Evolutionary conservation across 2,329 filamentous ascomycete genomes (phyloP).

Genomic region (Claviceps africana): DNA sequence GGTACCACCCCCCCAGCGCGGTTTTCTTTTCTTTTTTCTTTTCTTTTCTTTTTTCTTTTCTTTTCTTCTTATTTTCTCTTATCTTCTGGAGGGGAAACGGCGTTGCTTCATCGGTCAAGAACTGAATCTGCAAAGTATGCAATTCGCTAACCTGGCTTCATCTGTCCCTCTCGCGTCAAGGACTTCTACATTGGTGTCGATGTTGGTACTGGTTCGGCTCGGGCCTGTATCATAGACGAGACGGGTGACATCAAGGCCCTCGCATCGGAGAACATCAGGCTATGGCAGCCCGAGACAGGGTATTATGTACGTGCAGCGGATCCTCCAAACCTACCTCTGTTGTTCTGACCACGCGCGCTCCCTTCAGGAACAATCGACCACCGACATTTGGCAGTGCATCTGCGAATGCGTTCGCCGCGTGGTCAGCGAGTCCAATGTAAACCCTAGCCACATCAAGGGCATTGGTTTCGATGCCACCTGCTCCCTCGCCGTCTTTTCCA

Average conservation of each 20-base stretch:
- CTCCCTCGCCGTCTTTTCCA: constrained; percentile 79
- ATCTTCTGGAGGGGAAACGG: no score
- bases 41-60: no score
- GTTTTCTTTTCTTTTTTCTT: no score
- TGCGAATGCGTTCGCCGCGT: constrained; percentile 76
- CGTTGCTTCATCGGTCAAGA: background rate
- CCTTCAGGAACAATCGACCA: constrained; percentile 81
- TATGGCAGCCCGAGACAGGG: constrained; percentile 64
- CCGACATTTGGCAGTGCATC: constrained; percentile 92
- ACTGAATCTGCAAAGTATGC: background rate
- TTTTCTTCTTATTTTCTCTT: no score
- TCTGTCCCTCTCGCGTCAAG: constrained; percentile 15
- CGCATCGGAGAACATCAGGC: constrained; percentile 60
- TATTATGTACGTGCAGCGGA: constrained; percentile 52
- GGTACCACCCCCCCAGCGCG: constrained; percentile 16
- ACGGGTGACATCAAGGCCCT: constrained; percentile 75
- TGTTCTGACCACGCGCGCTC: background rate
- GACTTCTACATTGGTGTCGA: constrained; percentile 73
- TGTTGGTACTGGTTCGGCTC: constrained; percentile 87
- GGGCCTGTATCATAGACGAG: constrained; percentile 88
- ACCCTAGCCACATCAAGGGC: constrained; percentile 63
- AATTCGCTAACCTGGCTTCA: background rate
- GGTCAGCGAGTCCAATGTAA: constrained; percentile 66
- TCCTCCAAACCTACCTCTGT: no score
- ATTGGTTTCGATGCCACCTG: constrained; percentile 99